Percentiles rank a stretch among this genome's conserved stretches.
Evolutionary conservation across 192 early-diverging fungal species (phyloP).

Genomic region (Podila verticillata): DNA sequence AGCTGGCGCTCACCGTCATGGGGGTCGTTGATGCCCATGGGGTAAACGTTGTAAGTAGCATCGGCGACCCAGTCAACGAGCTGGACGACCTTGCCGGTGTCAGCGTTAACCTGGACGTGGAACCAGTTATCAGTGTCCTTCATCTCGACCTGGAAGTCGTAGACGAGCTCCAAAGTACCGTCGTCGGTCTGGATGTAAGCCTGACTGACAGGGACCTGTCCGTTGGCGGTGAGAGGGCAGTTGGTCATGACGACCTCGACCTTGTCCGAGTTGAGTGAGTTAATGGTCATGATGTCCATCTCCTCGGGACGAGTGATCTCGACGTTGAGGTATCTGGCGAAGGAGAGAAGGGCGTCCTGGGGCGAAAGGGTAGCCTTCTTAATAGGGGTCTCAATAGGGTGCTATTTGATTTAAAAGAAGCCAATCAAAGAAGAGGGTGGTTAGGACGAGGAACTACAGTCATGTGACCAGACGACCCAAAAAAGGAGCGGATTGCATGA

Average conservation of each 20-base stretch:
- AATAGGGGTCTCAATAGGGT: conserved; percentile 17
- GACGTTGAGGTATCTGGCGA: conserved; percentile 67
- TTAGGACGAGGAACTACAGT: too few species aligned
- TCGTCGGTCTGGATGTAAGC: conserved; percentile 72
- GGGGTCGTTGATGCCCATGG: conserved; percentile 86
- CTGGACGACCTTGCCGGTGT: conserved; percentile 67
- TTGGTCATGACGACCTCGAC: conserved; percentile 52
- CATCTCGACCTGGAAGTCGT: conserved; percentile 85
- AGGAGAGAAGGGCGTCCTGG: conserved; percentile 71
- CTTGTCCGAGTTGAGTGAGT: conserved; percentile 50
- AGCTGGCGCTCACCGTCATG: conserved; percentile 66
- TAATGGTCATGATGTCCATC: conserved; percentile 49
- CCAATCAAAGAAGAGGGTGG: conserved; percentile 25
- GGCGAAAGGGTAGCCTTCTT: conserved; percentile 58
- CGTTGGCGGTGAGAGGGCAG: conserved; percentile 60
- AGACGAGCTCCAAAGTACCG: conserved; percentile 74
- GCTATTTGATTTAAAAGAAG: conserved; percentile 5
- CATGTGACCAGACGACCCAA: not conserved
- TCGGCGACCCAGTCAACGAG: conserved; percentile 90
- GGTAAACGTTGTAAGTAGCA: conserved; percentile 83
- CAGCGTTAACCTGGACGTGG: conserved; percentile 73
- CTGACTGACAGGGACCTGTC: conserved; percentile 67
- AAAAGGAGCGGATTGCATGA: not conserved
- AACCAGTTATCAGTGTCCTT: conserved; percentile 79
- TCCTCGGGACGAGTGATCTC: conserved; percentile 59